Evolutionary conservation across 352 stramenopile species (phyloP).

Genomic region (Pythium folliculosum): DNA sequence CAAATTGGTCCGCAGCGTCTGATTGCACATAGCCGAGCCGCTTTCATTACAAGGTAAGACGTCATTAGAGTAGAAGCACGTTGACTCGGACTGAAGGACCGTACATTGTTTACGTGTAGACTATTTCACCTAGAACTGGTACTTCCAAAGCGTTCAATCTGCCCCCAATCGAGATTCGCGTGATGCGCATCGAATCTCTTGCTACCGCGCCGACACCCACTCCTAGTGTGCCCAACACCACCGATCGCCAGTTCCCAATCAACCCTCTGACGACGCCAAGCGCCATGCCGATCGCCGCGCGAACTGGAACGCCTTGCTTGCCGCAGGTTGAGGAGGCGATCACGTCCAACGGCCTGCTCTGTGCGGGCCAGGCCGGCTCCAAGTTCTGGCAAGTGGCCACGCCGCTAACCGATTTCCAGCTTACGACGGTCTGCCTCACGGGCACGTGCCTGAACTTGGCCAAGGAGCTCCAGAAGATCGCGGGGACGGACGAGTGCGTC

Average conservation of each 20-base stretch:
- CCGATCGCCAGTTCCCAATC: background rate
- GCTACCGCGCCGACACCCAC: no score
- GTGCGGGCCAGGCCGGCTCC: conserved; percentile 10
- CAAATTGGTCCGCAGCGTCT: background rate
- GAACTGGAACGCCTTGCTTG: conserved; percentile 12
- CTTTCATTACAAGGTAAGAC: background rate
- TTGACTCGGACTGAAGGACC: no score
- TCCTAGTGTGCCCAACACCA: no score
- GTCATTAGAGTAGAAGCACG: no score
- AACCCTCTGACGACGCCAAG: background rate
- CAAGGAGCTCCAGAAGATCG: conserved; percentile 15
- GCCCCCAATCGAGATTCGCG: no score
- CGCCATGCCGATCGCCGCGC: conserved; percentile 6
- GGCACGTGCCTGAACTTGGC: conserved; percentile 13
- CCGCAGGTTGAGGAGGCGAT: conserved; percentile 8
- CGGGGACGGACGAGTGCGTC: conserved; percentile 9
- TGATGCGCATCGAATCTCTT: no score
- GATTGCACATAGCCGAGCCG: conserved; percentile 1
- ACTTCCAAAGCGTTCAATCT: no score
- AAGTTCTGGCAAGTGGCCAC: conserved; percentile 17
- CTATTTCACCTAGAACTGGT: no score
- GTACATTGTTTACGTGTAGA: background rate
- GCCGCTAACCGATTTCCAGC: conserved; percentile 4
- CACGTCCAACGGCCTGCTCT: conserved; percentile 6
- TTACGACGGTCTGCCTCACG: conserved; percentile 15